A percentile compares a stretch with the other conserved stretches of the same genome.
Evolutionary conservation across 116 monocot genomes (phyloP).

Genomic region (Trichopus zeylanicus): DNA sequence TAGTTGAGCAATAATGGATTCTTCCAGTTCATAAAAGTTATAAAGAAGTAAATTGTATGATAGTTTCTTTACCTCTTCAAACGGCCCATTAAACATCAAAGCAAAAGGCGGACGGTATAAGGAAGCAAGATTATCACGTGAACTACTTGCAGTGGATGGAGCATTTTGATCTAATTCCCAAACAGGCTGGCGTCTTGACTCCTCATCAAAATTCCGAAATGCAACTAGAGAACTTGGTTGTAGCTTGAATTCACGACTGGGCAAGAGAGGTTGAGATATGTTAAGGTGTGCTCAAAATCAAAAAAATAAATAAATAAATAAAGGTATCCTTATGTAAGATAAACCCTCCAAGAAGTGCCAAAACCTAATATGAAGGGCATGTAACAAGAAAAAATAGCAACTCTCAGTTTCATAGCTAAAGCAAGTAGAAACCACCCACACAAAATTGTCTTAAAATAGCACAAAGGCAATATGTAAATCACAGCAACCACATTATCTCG

Average conservation of each 20-base stretch:
- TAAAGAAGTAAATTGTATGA: too few species aligned
- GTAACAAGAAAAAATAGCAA: too few species aligned
- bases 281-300: background rate
- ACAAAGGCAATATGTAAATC: too few species aligned
- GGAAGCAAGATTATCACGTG: conserved; percentile 80
- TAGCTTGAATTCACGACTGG: conserved; percentile 21
- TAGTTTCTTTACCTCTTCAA: conserved; percentile 62
- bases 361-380: too few species aligned
- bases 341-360: too few species aligned
- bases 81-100: conserved; percentile 79
- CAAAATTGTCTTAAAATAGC: too few species aligned
- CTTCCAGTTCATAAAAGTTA: too few species aligned
- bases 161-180: conserved; percentile 70
- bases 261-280: background rate
- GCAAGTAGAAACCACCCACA: too few species aligned
- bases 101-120: conserved; percentile 86
- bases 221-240: conserved; percentile 53
- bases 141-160: conserved; percentile 45
- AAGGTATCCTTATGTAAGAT: background rate
- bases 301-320: background rate
- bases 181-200: conserved; percentile 55
- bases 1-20: too few species aligned
- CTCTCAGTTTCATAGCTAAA: too few species aligned
- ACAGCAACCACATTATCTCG: too few species aligned
- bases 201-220: conserved; percentile 82